Conservation (phyloP, 2,329 filamentous ascomycete genomes). For the Trichoderma lentiforme region DNA sequence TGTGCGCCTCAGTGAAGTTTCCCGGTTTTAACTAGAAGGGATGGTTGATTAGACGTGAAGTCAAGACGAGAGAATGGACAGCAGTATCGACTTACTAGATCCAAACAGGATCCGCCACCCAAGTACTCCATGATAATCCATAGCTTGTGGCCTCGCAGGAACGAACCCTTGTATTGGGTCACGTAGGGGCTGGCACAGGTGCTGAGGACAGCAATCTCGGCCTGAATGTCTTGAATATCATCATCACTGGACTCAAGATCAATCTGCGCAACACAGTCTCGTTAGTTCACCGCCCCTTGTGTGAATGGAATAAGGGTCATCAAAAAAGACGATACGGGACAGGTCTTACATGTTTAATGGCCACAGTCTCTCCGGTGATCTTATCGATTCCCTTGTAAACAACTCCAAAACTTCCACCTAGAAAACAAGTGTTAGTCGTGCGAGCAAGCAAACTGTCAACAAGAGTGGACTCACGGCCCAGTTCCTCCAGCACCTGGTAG, state of each 20-base stretch:
- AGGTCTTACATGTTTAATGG: conserved; percentile 83
- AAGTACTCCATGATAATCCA: conserved; percentile 99
- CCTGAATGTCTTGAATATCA: conserved; percentile 96
- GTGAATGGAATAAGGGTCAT: neutral
- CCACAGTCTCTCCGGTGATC: conserved; percentile 85
- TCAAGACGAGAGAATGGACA: neutral
- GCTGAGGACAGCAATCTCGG: conserved; percentile 91
- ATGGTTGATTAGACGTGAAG: conserved; percentile 14
- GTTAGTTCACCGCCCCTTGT: neutral
- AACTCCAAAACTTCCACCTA: conserved; percentile 91
- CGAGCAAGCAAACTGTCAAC: neutral
- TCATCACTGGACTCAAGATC: conserved; percentile 98
- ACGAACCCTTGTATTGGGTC: conserved; percentile 94
- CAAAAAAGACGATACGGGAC: neutral
- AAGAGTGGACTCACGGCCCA: conserved; percentile 69
- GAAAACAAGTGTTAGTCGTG: conserved; percentile 16
- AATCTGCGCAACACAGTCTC: conserved; percentile 59
- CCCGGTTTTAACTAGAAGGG: conserved; percentile 77
- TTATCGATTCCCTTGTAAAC: conserved; percentile 97
- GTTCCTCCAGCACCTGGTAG: conserved; percentile 93
- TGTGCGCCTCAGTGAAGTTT: conserved; percentile 82
- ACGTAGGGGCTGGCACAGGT: conserved; percentile 93
- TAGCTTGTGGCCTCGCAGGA: conserved; percentile 91
- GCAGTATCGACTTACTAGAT: conserved; percentile 61
- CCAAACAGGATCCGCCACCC: conserved; percentile 90